Evolutionary conservation across 2,329 filamentous ascomycete genomes (phyloP).

Genomic region (Alternaria triticina): DNA sequence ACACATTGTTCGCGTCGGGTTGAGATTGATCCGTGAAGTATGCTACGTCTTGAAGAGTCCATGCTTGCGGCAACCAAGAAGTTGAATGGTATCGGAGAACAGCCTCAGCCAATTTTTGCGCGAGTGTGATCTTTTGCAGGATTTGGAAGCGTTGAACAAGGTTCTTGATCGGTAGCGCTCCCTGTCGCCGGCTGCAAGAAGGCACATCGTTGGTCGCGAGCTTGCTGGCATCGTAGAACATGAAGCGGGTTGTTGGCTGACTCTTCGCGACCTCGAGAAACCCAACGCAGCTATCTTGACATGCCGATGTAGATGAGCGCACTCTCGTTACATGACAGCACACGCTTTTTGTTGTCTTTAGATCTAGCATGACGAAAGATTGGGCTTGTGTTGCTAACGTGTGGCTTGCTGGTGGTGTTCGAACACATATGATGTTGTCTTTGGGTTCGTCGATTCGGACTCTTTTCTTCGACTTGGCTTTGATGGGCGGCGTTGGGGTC

Average conservation of each 20-base stretch:
- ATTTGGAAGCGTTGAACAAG: neutral
- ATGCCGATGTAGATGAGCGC: neutral
- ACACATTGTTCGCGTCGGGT: neutral
- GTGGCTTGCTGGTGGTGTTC: neutral
- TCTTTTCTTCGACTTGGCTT: neutral
- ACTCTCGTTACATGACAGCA: neutral
- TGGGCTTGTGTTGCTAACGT: neutral
- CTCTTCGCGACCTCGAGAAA: conserved; percentile 12
- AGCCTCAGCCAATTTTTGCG: conserved; percentile 14
- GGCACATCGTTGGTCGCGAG: neutral
- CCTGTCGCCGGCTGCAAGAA: neutral
- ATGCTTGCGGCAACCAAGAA: conserved; percentile 16
- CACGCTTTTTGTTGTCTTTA: neutral
- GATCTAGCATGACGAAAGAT: neutral
- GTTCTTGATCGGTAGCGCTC: neutral
- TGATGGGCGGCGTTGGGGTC: neutral
- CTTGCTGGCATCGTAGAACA: conserved; percentile 14
- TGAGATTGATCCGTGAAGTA: conserved; percentile 10
- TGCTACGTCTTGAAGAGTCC: conserved; percentile 17
- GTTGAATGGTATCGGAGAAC: conserved; percentile 19
- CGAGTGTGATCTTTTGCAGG: conserved; percentile 4
- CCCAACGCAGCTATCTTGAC: conserved; percentile 10
- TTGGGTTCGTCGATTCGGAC: neutral
- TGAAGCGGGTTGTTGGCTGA: neutral
- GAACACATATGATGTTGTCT: neutral